Base-by-base conservation (phyloP, 768 basidiomycete genomes). In the Psilocybe azurescens region DNA sequence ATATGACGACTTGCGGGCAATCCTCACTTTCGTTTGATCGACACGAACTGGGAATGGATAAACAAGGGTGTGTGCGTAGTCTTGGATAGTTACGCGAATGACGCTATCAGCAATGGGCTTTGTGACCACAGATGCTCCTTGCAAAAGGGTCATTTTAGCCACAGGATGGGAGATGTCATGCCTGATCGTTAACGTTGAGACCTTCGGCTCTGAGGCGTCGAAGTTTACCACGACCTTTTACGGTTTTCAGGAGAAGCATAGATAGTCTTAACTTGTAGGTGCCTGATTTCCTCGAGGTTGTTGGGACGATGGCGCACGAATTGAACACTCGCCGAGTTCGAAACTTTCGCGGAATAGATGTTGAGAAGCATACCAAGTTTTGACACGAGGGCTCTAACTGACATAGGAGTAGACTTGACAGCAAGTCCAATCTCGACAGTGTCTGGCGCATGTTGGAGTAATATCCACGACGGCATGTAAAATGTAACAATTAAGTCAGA, bases 1-100 rank as follows among this genome's bases (percentile, higher is more conserved):
- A 59, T 83, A 88, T 28, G 69, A 76, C 1, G 85, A 88, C 64
- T 83, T 86, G 41, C 86, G 77, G 8, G 87, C 86, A 36, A 87
- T 65, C 4, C 84, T 78, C 9, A 81, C 66, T 64, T 75, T 83
- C 1, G 69, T 55, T 14, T 73, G 72, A 18, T 65, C 61, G 4
- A 75, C 74, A 33, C 78, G 66, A 9, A 87, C 70, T 8, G 83
- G 82, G 49, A 82, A 79, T 0, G 84, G 84, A 48, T 78, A 85
- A 1, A 51, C 7, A 6, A 85, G 59, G 36, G 58, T 52, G 53
- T 77, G 67, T 4, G 58, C 33, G 56, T 72, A 68, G 1, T 61
- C 41, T 2, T 67, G 70, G 60, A 81, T 64, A 3, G 63, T 62
- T 10, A 79, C 68, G 11, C 66, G 59, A 61, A 82, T 73, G 8